Evolutionary conservation across 176 grass and related monocot genomes (phyloP), one percentile per base, ranked within the genome.

Genomic region (Poa pratensis): DNA sequence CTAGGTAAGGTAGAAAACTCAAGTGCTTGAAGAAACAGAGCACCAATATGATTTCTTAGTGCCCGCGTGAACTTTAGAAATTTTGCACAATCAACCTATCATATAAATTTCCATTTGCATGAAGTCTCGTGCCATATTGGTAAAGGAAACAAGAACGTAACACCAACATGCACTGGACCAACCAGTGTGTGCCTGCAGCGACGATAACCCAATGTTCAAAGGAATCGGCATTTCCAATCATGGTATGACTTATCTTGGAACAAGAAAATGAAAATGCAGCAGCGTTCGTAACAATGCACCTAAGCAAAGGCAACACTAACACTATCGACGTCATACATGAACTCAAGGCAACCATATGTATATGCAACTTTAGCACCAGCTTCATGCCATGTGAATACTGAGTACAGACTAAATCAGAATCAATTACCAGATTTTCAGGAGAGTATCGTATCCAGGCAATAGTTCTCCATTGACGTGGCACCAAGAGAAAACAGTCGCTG

Each of bases 361-460:
- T 59, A 54, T 42, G 8, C 6, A 58, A 85, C 19, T 57, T 78
- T 61, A 53, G 9, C 9, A 69, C 7, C 7, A 72, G 55, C 9
- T 63, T 72, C 53, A 72, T 78, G 43, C 50, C 78, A 82, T 27
- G 27, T 40, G 52, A 43, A 69, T 59, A 87, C 54, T 13, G 61
- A 32, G 60, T 78, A 79, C 30, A 73, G 1, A 74, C 22, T 68
- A 66, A 77, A 51, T 20, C 63, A 13, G 19, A 91, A 79, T 60
- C 50, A 63, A 77, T 86, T 89, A 96, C 96, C 93, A 94, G 77
- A 96, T 87, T 96, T 90, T 90, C 89, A 94, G 37, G 20, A 99
- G 91, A 22, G 96, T 88, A 50, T 96, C 96, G 2, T 89, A 92
- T 68, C 90, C 96, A 28, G 96, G 96, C 59, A 92, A 61, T 63